A percentile compares a stretch with the other conserved stretches of the same genome.
phyloP scores from a whole-genome alignment of 257 asterid genomes.

The Fraxinus americana region DNA sequence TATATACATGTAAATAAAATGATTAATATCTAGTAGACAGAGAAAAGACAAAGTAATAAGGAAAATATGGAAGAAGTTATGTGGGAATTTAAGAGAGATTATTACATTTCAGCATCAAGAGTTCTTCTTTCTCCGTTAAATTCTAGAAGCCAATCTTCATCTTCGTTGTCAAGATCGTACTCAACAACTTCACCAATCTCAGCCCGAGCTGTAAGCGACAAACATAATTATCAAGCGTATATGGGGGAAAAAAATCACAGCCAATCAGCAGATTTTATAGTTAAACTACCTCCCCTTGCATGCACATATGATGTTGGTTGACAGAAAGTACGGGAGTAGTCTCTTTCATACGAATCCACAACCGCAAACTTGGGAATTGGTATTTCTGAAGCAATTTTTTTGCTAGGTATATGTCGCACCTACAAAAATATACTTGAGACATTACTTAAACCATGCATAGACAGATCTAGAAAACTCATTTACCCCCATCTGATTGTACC shows the following conservation, averaged over 20 bases:
- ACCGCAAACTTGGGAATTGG: conserved; percentile 90
- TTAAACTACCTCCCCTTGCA: conserved; percentile 85
- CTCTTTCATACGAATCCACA: conserved; percentile 96
- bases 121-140: conserved; percentile 71
- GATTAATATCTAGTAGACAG: not conserved
- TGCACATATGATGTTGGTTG: conserved; percentile 90
- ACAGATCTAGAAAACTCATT: not conserved
- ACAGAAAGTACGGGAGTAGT: conserved; percentile 78
- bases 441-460: conserved; percentile 10
- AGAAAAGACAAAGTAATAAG: conserved; percentile 12
- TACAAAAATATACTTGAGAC: conserved; percentile 27
- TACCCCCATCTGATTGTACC: too few species aligned
- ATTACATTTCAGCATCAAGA: conserved; percentile 77
- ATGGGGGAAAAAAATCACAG: too few species aligned
- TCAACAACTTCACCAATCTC: conserved; percentile 95
- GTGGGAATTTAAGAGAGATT: conserved; percentile 7
- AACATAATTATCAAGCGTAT: conserved; percentile 10
- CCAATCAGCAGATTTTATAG: conserved; percentile 9
- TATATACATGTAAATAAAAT: too few species aligned
- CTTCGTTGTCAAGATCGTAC: conserved; percentile 98
- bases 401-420: conserved; percentile 68
- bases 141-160: conserved; percentile 93
- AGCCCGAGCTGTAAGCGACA: conserved; percentile 71
- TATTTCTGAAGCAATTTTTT: conserved; percentile 80
- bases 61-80: not conserved